Conservation (phyloP, 2,329 filamentous ascomycete species). For the Fusarium chaquense region DNA sequence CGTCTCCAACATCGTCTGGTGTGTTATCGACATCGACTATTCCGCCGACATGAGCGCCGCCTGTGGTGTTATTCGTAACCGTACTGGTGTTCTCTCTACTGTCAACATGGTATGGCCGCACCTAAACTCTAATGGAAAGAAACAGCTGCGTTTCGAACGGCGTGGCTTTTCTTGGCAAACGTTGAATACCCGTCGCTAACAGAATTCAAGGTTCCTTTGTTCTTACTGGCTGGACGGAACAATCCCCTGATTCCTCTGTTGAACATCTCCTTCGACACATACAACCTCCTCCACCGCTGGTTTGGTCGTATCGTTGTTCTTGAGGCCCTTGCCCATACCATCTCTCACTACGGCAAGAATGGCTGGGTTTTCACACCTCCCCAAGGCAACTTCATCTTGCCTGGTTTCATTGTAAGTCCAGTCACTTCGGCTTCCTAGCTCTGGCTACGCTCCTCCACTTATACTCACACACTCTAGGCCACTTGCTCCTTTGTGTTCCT, state of each 20-base stretch:
- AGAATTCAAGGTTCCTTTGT: slow-evolving; percentile 67
- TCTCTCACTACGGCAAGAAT: slow-evolving; percentile 66
- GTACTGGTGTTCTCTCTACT: slow-evolving; percentile 75
- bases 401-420: slow-evolving; percentile 71
- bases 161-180: neutral
- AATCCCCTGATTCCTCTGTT: slow-evolving; percentile 80
- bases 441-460: slow-evolving; percentile 1
- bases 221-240: slow-evolving; percentile 80
- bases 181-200: slow-evolving; percentile 11
- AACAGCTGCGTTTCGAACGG: neutral
- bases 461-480: slow-evolving; percentile 56
- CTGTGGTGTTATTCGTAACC: slow-evolving; percentile 69
- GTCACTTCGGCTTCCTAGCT: neutral
- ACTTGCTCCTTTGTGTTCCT: slow-evolving; percentile 72
- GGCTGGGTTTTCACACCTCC: slow-evolving; percentile 60
- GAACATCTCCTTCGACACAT: slow-evolving; percentile 83
- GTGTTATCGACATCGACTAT: slow-evolving; percentile 70
- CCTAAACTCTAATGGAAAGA: neutral
- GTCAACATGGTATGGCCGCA: slow-evolving; percentile 76
- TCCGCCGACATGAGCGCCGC: slow-evolving; percentile 63
- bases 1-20: slow-evolving; percentile 73
- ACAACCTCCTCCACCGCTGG: slow-evolving; percentile 86
- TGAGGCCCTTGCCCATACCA: slow-evolving; percentile 74
- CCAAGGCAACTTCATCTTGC: slow-evolving; percentile 64
- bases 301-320: slow-evolving; percentile 80